phyloP scores from a whole-genome alignment of 2,329 filamentous ascomycete species.

The Chaetoscypha palmicola region DNA sequence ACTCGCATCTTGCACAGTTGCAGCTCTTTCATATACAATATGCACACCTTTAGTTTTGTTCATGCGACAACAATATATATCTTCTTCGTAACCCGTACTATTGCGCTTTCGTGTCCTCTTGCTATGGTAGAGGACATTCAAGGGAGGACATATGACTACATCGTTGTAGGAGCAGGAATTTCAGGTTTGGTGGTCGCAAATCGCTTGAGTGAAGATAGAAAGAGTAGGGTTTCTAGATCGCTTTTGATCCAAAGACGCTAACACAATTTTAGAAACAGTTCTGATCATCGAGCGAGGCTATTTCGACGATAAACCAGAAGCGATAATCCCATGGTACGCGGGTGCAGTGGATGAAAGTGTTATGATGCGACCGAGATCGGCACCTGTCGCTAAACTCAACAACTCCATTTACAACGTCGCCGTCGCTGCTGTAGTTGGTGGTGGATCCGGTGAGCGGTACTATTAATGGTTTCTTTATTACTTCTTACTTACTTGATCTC shows the following conservation, averaged over 20 bases:
- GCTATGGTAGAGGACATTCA: background rate
- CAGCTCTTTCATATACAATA: too few species aligned
- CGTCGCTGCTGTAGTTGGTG: slow-evolving; percentile 2
- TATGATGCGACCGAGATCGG: slow-evolving; percentile 1
- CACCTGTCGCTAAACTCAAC: background rate
- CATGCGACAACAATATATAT: too few species aligned
- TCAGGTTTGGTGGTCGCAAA: background rate
- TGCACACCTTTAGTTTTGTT: too few species aligned
- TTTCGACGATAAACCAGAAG: slow-evolving; percentile 4
- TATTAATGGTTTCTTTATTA: too few species aligned
- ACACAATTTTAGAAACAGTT: background rate
- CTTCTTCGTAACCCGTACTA: too few species aligned
- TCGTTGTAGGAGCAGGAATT: background rate
- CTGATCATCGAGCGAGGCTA: slow-evolving; percentile 3
- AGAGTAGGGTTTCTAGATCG: background rate
- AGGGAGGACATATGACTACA: background rate
- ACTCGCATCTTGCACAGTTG: too few species aligned
- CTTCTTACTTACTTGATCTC: too few species aligned
- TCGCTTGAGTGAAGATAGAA: slow-evolving; percentile 1
- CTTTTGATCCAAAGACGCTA: background rate
- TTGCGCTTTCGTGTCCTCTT: background rate
- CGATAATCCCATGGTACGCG: background rate
- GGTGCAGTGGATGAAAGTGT: slow-evolving; percentile 28
- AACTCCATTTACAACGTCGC: background rate
- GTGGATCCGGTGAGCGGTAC: slow-evolving; percentile 1